These are phyloP conservation scores for Wallacemonas rigidus DNA, from an alignment of 208 protist genomes.

Conservation along the genomic window DNA sequence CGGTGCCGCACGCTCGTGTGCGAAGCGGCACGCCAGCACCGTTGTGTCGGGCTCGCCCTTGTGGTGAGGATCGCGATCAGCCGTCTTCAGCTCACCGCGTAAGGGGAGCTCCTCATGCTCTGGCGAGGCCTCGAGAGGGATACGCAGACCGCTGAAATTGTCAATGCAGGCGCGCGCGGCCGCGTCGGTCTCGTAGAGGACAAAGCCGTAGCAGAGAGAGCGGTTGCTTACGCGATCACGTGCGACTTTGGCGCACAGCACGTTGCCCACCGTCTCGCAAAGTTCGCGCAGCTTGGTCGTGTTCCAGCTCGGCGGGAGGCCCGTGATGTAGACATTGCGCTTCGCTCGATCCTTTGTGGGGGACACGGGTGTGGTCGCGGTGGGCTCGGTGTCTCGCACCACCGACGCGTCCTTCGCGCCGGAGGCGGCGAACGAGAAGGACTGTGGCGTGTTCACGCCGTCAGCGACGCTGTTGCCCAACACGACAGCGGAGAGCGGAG, in stretches of 20 bases:
- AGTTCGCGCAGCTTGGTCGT: slow-evolving; percentile 36
- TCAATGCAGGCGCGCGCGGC: slow-evolving; percentile 27
- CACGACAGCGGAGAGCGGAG: too few species aligned
- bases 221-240: slow-evolving; percentile 29
- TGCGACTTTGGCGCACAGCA: slow-evolving; percentile 38
- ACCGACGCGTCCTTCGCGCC: too few species aligned
- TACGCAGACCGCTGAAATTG: slow-evolving; percentile 17
- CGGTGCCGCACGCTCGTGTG: slow-evolving; percentile 19
- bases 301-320: slow-evolving; percentile 39
- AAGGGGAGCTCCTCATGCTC: too few species aligned
- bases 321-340: slow-evolving; percentile 40
- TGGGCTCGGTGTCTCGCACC: neutral
- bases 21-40: slow-evolving; percentile 18
- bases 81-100: too few species aligned
- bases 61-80: neutral
- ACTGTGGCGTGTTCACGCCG: too few species aligned
- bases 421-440: too few species aligned
- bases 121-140: neutral
- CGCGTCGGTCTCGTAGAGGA: slow-evolving; percentile 20
- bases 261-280: slow-evolving; percentile 25
- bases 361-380: neutral
- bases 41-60: neutral
- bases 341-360: neutral
- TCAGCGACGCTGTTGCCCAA: too few species aligned
- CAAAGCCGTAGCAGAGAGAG: slow-evolving; percentile 43